These are phyloP conservation scores for Plicaturopsis crispa DNA, from an alignment of 768 basidiomycete genomes.

Conservation along the genomic window DNA sequence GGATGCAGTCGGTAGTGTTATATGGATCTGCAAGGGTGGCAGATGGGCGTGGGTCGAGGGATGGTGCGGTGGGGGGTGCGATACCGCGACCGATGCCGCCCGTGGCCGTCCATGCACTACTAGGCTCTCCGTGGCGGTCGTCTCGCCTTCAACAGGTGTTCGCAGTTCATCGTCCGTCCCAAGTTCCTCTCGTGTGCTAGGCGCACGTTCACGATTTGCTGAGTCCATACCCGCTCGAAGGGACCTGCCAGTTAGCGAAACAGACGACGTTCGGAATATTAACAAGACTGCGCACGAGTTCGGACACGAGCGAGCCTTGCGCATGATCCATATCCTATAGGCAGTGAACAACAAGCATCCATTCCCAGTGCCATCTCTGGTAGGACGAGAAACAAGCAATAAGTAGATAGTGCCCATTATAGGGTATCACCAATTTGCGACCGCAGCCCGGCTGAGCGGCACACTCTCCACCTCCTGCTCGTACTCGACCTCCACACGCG, in stretches of 20 bases:
- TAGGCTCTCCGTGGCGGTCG: constrained; percentile 26
- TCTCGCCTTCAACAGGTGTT: constrained; percentile 25
- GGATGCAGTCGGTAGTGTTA: constrained; percentile 8
- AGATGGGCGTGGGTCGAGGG: constrained; percentile 6
- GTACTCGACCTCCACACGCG: constrained; percentile 92
- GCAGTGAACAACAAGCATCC: no score
- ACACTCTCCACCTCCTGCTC: constrained; percentile 82
- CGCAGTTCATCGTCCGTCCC: constrained; percentile 37
- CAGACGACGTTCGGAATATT: no score
- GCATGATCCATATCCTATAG: no score
- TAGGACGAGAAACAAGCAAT: no score
- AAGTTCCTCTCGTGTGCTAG: constrained; percentile 57
- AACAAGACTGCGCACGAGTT: no score
- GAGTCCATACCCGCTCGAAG: no score
- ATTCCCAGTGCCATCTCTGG: no score
- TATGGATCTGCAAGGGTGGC: constrained; percentile 11
- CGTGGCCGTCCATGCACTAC: constrained; percentile 30
- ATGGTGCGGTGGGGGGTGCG: constrained; percentile 16
- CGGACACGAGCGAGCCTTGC: no score
- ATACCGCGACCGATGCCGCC: constrained; percentile 21
- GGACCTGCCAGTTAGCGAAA: no score
- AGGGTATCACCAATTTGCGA: constrained; percentile 57
- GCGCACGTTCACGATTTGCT: no score
- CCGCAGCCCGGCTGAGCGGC: constrained; percentile 41
- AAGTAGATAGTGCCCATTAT: no score